These are phyloP conservation scores for Rhynchospora tenuis DNA, from an alignment of 176 grass and related monocot genomes.

Conservation along the genomic window DNA sequence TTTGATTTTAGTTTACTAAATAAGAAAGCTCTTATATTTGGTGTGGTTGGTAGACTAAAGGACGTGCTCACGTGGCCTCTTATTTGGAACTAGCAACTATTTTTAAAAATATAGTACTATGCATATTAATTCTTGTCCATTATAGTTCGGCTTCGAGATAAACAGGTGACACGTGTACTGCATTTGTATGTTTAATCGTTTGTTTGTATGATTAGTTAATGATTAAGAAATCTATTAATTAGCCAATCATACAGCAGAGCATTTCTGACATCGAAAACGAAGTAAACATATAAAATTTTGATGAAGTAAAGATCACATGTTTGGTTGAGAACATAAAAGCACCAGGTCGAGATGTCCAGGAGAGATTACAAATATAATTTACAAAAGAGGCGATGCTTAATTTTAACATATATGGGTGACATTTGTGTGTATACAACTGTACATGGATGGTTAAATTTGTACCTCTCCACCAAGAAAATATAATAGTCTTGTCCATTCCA, in stretches of 20 bases:
- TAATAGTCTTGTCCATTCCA: too few relatives aligned
- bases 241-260: conserved; percentile 16
- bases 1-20: not conserved
- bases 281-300: not conserved
- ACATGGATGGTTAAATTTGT: not conserved
- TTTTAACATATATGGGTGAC: not conserved
- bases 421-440: not conserved
- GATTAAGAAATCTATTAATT: conserved; percentile 9
- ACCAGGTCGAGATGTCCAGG: not conserved
- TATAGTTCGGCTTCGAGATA: not conserved
- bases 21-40: not conserved
- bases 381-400: not conserved
- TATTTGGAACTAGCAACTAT: not conserved
- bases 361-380: not conserved
- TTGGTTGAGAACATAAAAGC: not conserved
- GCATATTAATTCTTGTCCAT: not conserved
- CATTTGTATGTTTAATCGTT: not conserved
- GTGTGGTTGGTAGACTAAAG: not conserved
- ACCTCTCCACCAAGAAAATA: too few relatives aligned
- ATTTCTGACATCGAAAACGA: not conserved
- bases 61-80: not conserved
- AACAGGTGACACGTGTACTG: conserved; percentile 15
- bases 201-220: conserved; percentile 2
- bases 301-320: not conserved
- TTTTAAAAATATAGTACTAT: not conserved